Evolutionary conservation across 352 stramenopile genomes (phyloP).

Genomic region (Thalassiosira exigua): DNA sequence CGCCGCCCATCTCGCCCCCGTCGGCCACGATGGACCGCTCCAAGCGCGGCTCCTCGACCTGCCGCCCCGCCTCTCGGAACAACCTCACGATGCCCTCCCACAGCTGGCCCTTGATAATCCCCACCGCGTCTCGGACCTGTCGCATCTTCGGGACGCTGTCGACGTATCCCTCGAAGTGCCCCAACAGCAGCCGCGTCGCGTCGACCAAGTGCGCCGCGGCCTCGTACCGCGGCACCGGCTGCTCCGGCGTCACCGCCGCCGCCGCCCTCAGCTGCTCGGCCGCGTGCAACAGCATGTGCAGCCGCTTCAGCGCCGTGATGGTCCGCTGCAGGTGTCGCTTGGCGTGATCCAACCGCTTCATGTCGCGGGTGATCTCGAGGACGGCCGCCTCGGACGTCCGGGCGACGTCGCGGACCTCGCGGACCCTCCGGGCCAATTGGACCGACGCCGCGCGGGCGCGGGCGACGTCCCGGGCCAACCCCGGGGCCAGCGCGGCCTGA

Average conservation of each 20-base stretch:
- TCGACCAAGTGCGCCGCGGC: conserved; percentile 96
- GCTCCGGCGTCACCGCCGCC: conserved; percentile 46
- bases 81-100: conserved; percentile 66
- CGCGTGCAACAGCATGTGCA: conserved; percentile 98
- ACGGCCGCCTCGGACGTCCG: conserved; percentile 96
- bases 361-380: conserved; percentile 97
- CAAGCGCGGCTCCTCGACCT: conserved; percentile 47
- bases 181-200: conserved; percentile 94
- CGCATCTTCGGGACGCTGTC: conserved; percentile 86
- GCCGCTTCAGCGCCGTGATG: conserved; percentile 94
- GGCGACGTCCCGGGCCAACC: conserved; percentile 67
- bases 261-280: conserved; percentile 89
- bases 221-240: conserved; percentile 85
- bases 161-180: conserved; percentile 95
- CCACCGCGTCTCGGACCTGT: conserved; percentile 91
- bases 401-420: conserved; percentile 92
- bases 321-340: conserved; percentile 96
- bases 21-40: conserved; percentile 13
- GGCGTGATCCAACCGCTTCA: conserved; percentile 98
- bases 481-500: conserved; percentile 66
- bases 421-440: conserved; percentile 92
- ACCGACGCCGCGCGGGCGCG: conserved; percentile 87
- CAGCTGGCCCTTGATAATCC: conserved; percentile 88
- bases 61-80: conserved; percentile 69
- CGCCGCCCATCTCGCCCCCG: conserved; percentile 32